Evolutionary conservation across 371 early-diverging fungal species (phyloP).

Genomic region (Dentiscutata heterogama): DNA sequence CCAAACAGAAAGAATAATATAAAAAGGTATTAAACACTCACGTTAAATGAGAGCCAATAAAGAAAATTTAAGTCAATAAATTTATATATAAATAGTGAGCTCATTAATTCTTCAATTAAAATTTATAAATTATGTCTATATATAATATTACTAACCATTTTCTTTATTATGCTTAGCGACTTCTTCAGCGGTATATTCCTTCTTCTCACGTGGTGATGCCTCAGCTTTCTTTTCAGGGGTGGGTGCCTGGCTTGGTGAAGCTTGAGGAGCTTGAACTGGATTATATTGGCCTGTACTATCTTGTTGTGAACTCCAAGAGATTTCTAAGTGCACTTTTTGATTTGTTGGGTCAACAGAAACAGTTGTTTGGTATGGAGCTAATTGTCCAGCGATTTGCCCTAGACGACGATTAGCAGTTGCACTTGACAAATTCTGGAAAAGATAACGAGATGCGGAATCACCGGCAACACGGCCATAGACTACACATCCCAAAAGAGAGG

Average conservation of each 20-base stretch:
- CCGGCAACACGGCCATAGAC: conserved; percentile 98
- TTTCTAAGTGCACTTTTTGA: conserved; percentile 70
- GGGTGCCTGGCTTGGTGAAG: conserved; percentile 51
- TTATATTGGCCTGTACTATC: conserved; percentile 46
- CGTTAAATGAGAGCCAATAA: background rate
- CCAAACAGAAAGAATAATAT: no score
- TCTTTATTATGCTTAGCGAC: conserved; percentile 90
- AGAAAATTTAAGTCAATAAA: background rate
- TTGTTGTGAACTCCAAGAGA: conserved; percentile 64
- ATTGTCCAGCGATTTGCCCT: conserved; percentile 76
- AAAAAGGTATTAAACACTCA: no score
- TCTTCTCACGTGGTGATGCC: conserved; percentile 52
- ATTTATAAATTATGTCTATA: background rate
- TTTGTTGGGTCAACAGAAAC: conserved; percentile 62
- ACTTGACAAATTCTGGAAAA: conserved; percentile 64
- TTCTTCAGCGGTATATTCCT: conserved; percentile 69
- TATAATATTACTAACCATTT: conserved; percentile 73
- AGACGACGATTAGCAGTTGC: conserved; percentile 76
- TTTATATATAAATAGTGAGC: background rate
- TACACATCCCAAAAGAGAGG: conserved; percentile 92
- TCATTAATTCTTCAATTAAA: background rate
- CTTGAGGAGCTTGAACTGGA: conserved; percentile 40
- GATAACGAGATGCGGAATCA: conserved; percentile 72
- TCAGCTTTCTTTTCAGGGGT: conserved; percentile 50
- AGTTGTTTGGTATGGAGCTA: conserved; percentile 66